A percentile compares a stretch with the other conserved stretches of the same genome.
Conservation (phyloP, 2,329 filamentous ascomycete genomes). For the Apiospora hydei region DNA sequence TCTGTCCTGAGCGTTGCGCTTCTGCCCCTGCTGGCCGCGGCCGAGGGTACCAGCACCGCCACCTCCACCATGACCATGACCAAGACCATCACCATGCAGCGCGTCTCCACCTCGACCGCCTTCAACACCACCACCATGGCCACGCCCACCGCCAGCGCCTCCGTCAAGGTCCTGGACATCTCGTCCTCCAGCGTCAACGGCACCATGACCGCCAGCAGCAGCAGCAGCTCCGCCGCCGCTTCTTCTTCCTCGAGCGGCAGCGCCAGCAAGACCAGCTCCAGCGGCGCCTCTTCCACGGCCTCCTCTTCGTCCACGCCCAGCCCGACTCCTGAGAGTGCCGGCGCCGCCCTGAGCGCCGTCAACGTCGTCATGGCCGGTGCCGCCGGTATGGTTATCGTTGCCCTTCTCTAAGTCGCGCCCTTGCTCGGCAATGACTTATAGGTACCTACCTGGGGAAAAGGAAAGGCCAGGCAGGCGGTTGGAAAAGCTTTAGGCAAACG, state of each 20-base stretch:
- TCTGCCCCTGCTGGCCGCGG: conserved; percentile 62
- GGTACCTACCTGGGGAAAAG: too few species aligned
- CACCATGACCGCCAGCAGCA: conserved; percentile 32
- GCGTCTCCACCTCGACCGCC: conserved; percentile 49
- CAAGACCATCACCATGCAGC: conserved; percentile 59
- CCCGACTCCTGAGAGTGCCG: conserved; percentile 39
- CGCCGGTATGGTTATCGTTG: conserved; percentile 57
- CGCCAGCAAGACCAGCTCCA: conserved; percentile 34
- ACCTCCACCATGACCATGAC: conserved; percentile 59
- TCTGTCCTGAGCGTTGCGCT: conserved; percentile 53
- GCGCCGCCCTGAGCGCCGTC: conserved; percentile 52
- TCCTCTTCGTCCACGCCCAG: conserved; percentile 36
- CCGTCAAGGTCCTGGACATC: conserved; percentile 33
- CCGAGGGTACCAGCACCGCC: conserved; percentile 47
- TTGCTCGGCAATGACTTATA: neutral
- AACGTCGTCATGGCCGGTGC: conserved; percentile 57
- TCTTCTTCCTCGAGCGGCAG: conserved; percentile 36
- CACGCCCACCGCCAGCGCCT: conserved; percentile 43
- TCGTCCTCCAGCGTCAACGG: conserved; percentile 40
- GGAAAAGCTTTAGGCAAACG: conserved; percentile 9
- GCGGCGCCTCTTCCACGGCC: conserved; percentile 31
- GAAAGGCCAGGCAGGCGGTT: neutral
- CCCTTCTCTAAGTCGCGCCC: conserved; percentile 54
- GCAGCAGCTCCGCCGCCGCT: conserved; percentile 32
- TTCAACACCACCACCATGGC: conserved; percentile 47